Evolutionary conservation across 768 basidiomycete species (phyloP), one percentile per base, ranked within the genome.

Genomic region (Multifurca ochricompacta): DNA sequence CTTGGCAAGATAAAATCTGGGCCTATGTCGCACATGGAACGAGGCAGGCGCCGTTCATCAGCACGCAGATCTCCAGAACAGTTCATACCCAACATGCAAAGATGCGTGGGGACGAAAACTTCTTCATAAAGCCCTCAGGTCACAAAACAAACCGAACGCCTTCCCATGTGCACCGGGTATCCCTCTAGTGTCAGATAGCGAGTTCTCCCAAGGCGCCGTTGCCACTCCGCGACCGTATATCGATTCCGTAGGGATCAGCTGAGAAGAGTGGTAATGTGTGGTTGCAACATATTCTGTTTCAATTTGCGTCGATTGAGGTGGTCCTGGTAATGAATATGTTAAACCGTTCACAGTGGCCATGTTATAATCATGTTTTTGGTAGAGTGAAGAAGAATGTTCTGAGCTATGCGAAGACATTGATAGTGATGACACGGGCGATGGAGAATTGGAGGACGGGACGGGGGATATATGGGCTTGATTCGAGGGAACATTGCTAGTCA

Each of bases 341-440:
- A 54, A 21, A n/a, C 51, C 37, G 45, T 25, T 59, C 10, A 36
- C 34, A 19, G 34, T 21, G 25, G 49, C 19, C 9, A 42, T 27
- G 21, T 50, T 27, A 13, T 43, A 47, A n/a, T 48, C 27, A 9
- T 28, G 54, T 16, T 40, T 51, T 48, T 58, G 59, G 44, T 59
- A 59, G 19, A 48, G 42, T 2, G 51, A 45, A 31, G 56, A 51
- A 32, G 60, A 55, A 21, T 61, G 43, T 9, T 42, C 60, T 32
- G 60, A 59, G 46, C 46, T 41, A n/a, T 58, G 59, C 8, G 59
- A 54, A 14, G 60, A 61, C 16, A 50, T 16, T n/a, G 60, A 59
- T 4, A 59, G 28, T 21, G 57, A 54, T 18, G 60, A 59, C 5
- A 61, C 60, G 16, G 60, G 60, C n/a, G 60, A 61, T 25, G 60